phyloP scores from a whole-genome alignment of 2,329 filamentous ascomycete genomes.

The Verticillium alfalfae region DNA sequence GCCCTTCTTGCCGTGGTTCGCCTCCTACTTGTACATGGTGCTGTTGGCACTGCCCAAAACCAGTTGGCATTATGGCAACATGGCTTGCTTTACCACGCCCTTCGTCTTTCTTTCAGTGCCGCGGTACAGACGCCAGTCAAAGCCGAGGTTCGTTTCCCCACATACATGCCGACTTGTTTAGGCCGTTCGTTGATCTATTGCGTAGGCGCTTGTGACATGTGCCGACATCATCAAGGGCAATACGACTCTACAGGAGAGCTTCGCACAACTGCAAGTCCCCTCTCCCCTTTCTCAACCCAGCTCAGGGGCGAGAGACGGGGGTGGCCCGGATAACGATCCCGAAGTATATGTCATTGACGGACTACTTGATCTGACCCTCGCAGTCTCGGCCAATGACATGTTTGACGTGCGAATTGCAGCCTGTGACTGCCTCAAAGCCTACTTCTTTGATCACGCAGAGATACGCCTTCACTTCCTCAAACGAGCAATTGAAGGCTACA shows the following conservation, averaged over 20 bases:
- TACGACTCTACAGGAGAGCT: conserved; percentile 73
- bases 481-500: conserved; percentile 83
- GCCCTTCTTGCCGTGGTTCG: conserved; percentile 81
- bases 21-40: conserved; percentile 79
- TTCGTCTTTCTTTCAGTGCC: conserved; percentile 77
- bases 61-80: conserved; percentile 82
- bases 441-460: conserved; percentile 75
- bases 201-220: conserved; percentile 72
- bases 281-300: conserved; percentile 44
- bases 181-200: conserved; percentile 2
- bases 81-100: conserved; percentile 70
- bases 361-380: conserved; percentile 75
- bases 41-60: conserved; percentile 73
- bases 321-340: conserved; percentile 41
- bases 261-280: conserved; percentile 78
- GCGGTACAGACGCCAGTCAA: conserved; percentile 71
- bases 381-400: conserved; percentile 57
- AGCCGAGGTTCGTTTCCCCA: conserved; percentile 56
- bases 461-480: conserved; percentile 82
- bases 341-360: conserved; percentile 87
- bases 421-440: conserved; percentile 87
- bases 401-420: conserved; percentile 81
- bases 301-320: conserved; percentile 23
- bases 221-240: conserved; percentile 87
- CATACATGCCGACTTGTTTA: neutral